These are phyloP conservation scores for Linnemannia elongata DNA, from an alignment of 192 early-diverging fungal genomes.

Conservation along the genomic window DNA sequence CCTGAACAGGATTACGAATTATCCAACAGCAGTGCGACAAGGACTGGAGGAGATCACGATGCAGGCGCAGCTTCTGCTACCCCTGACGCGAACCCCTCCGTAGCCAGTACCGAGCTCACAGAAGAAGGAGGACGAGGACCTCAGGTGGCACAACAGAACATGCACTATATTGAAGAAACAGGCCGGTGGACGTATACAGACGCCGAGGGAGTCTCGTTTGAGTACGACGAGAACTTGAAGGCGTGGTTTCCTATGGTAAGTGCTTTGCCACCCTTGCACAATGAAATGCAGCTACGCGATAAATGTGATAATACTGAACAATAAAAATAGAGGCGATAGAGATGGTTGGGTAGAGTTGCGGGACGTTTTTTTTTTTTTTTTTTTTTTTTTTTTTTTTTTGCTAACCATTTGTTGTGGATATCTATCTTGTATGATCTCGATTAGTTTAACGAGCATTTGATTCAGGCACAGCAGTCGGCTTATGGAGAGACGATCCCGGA, in stretches of 20 bases:
- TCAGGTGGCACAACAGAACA: conserved; percentile 37
- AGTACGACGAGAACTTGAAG: conserved; percentile 82
- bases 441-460: conserved; percentile 71
- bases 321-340: neutral
- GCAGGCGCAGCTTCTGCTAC: neutral
- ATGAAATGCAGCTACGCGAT: too few species aligned
- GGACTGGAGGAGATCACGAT: neutral
- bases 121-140: conserved; percentile 1
- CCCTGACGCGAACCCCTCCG: neutral
- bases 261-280: neutral
- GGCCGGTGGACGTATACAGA: conserved; percentile 85
- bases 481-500: conserved; percentile 67
- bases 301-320: too few species aligned
- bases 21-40: neutral
- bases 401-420: neutral
- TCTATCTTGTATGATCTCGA: neutral
- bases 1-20: neutral
- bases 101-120: neutral
- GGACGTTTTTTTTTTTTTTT: too few species aligned
- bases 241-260: conserved; percentile 94
- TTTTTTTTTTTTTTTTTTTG: too few species aligned
- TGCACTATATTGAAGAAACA: conserved; percentile 76
- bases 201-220: conserved; percentile 84
- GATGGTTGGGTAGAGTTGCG: neutral
- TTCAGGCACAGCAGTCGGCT: conserved; percentile 75